These are phyloP conservation scores for Trametes sp. DNA, from an alignment of 1,284 basidiomycete genomes.

Conservation along the genomic window DNA sequence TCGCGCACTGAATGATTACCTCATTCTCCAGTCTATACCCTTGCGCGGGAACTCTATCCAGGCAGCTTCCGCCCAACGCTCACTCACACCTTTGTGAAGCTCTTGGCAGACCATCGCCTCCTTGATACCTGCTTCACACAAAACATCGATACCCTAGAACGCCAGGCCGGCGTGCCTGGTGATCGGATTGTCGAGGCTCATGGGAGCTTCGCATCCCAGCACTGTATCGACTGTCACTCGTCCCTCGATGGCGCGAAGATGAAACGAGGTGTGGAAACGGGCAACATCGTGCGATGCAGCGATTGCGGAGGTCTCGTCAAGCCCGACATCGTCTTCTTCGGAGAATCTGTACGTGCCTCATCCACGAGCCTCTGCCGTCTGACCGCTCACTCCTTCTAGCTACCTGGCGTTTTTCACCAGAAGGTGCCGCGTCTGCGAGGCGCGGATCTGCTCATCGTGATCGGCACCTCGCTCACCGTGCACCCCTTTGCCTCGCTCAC, in stretches of 20 bases:
- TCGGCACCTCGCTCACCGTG: constrained; percentile 91
- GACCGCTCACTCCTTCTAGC: neutral
- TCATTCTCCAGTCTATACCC: constrained; percentile 81
- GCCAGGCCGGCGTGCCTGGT: constrained; percentile 80
- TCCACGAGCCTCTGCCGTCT: neutral
- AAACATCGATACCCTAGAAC: constrained; percentile 94
- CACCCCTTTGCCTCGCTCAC: constrained; percentile 79
- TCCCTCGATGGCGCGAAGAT: constrained; percentile 75
- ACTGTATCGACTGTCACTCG: constrained; percentile 76
- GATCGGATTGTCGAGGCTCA: constrained; percentile 92
- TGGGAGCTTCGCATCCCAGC: constrained; percentile 86
- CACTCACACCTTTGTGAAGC: constrained; percentile 89
- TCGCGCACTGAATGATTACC: constrained; percentile 8
- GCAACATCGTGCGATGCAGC: constrained; percentile 71
- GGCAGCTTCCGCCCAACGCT: constrained; percentile 87
- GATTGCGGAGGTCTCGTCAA: constrained; percentile 80
- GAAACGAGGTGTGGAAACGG: constrained; percentile 61
- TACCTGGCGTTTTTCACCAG: constrained; percentile 60
- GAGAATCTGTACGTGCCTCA: constrained; percentile 67
- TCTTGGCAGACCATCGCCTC: constrained; percentile 71
- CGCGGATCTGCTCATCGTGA: constrained; percentile 89
- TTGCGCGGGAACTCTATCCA: constrained; percentile 92
- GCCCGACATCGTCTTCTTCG: constrained; percentile 96
- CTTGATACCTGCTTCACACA: constrained; percentile 87
- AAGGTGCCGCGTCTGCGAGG: constrained; percentile 57